phyloP scores from a whole-genome alignment of 345 rosid species.

The Chamaenerion angustifolium region DNA sequence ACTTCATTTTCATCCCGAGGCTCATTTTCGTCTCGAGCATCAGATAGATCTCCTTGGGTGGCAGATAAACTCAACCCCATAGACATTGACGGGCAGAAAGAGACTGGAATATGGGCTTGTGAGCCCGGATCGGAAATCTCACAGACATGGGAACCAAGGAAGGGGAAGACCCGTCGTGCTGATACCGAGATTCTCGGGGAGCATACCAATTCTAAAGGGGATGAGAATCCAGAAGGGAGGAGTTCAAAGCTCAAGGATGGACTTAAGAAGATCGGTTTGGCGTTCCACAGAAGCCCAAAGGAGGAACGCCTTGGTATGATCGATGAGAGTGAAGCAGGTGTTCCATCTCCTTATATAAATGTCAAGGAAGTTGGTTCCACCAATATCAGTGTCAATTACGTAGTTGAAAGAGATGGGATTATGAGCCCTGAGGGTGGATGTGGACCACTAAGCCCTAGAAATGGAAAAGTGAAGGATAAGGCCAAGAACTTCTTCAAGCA shows the following conservation, averaged over 20 bases:
- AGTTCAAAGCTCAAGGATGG: constrained; percentile 26
- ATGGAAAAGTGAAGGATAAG: constrained; percentile 37
- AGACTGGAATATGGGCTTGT: constrained; percentile 79
- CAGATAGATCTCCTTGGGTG: constrained; percentile 15
- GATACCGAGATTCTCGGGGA: constrained; percentile 30
- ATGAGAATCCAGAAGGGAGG: constrained; percentile 39
- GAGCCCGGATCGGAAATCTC: constrained; percentile 71
- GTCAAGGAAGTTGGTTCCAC: constrained; percentile 35
- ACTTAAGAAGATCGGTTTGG: constrained; percentile 32
- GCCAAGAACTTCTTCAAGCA: constrained; percentile 57
- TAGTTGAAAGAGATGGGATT: constrained; percentile 21
- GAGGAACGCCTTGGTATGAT: constrained; percentile 21
- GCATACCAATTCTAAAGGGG: constrained; percentile 23
- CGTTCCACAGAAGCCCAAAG: constrained; percentile 38
- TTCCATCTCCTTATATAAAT: constrained; percentile 38
- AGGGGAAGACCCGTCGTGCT: constrained; percentile 42
- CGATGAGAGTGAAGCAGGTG: constrained; percentile 31
- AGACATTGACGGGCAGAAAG: constrained; percentile 51
- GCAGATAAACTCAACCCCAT: constrained; percentile 64
- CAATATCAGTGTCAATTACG: constrained; percentile 29
- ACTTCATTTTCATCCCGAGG: not conserved
- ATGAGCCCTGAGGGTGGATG: constrained; percentile 21
- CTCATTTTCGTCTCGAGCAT: constrained; percentile 1
- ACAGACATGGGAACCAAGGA: constrained; percentile 78
- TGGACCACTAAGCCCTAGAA: constrained; percentile 28